Evolutionary conservation across 495 filamentous ascomycete species (phyloP).

Genomic region (Lepraria neglecta): DNA sequence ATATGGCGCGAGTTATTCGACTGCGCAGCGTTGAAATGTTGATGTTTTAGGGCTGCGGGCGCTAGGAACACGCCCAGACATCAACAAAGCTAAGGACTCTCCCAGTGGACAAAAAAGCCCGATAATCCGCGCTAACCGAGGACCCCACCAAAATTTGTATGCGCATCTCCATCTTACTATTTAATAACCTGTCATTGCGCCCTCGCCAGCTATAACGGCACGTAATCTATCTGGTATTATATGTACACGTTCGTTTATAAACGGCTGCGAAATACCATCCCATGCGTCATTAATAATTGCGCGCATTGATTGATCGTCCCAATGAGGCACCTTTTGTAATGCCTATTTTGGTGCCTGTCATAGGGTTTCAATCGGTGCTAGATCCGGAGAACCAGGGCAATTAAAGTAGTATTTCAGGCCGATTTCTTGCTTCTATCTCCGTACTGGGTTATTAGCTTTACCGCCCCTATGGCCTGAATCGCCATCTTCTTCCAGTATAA

Average conservation of each 20-base stretch:
- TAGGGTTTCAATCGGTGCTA: background rate
- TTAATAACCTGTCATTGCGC: background rate
- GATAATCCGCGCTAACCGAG: background rate
- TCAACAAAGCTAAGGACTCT: too few relatives aligned
- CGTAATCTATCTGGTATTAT: background rate
- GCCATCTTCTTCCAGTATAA: slow-evolving; percentile 21
- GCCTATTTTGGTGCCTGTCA: background rate
- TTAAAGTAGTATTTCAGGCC: slow-evolving; percentile 1
- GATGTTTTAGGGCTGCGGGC: too few relatives aligned
- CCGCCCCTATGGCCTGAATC: slow-evolving; percentile 13
- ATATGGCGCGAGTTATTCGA: too few relatives aligned
- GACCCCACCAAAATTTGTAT: background rate
- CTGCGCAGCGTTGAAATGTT: too few relatives aligned
- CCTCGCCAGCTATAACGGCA: background rate
- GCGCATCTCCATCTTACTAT: background rate
- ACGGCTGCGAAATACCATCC: background rate
- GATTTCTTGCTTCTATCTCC: background rate
- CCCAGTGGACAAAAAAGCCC: background rate
- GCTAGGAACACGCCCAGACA: too few relatives aligned
- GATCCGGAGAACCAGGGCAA: background rate
- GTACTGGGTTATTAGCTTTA: background rate
- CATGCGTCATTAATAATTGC: background rate
- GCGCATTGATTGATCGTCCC: background rate
- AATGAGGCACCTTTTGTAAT: background rate
- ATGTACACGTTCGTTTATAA: background rate